Conservation (phyloP, 2,329 filamentous ascomycete species). For the Fonsecaea nubica region DNA sequence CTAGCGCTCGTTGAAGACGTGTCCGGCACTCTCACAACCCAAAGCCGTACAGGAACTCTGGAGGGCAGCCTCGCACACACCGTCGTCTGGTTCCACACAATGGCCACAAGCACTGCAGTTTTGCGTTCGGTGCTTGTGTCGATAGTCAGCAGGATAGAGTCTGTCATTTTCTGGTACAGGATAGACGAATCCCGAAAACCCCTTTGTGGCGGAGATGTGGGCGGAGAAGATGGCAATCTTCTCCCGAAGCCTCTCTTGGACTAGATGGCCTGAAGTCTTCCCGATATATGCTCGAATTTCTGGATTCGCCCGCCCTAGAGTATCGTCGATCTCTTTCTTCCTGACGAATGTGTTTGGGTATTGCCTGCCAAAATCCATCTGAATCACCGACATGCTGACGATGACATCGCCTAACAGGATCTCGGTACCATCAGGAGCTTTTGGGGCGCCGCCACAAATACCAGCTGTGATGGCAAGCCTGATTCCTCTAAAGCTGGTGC, state of each 20-base stretch:
- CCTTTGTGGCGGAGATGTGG: neutral
- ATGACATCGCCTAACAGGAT: slow-evolving; percentile 46
- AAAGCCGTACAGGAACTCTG: slow-evolving; percentile 42
- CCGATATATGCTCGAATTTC: neutral
- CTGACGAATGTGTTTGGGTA: neutral
- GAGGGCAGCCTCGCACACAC: slow-evolving; percentile 36
- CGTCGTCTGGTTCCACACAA: neutral
- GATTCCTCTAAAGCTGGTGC: slow-evolving; percentile 11
- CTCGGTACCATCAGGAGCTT: slow-evolving; percentile 20
- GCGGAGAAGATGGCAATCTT: slow-evolving; percentile 2
- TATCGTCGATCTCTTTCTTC: neutral
- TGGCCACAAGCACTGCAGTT: slow-evolving; percentile 8
- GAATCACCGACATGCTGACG: slow-evolving; percentile 32
- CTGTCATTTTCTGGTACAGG: slow-evolving; percentile 43
- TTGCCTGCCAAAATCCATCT: neutral
- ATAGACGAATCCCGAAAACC: slow-evolving; percentile 31
- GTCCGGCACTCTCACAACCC: slow-evolving; percentile 37
- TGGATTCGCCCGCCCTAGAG: neutral
- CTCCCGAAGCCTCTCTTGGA: neutral
- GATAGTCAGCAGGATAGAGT: slow-evolving; percentile 43
- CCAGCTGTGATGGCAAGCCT: slow-evolving; percentile 15
- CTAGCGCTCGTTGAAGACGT: neutral
- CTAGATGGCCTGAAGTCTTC: slow-evolving; percentile 32
- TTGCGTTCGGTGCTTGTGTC: slow-evolving; percentile 40
- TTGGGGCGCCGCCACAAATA: slow-evolving; percentile 14